phyloP scores from a whole-genome alignment of 305 asterid genomes.

The Fraxinus sp. region DNA sequence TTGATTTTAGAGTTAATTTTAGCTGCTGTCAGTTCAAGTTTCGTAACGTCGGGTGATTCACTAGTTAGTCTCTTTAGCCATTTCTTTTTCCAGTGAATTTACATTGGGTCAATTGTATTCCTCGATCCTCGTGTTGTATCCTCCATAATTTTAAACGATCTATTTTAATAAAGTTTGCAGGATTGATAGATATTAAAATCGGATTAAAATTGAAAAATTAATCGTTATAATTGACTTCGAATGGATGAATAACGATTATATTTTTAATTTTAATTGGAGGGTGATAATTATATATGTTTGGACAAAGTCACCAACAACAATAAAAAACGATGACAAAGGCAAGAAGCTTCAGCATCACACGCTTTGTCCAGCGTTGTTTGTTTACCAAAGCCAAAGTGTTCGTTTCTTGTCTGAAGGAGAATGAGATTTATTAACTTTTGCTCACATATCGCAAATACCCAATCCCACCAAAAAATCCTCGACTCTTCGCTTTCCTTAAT shows the following conservation, averaged over 20 bases:
- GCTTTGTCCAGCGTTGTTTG: conserved; percentile 4
- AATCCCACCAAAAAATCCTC: background rate
- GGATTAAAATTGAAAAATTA: too few species aligned
- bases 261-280: too few species aligned
- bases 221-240: too few species aligned
- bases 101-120: background rate
- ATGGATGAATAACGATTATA: too few species aligned
- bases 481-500: background rate
- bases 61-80: background rate
- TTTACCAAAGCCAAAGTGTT: conserved; percentile 4
- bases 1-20: background rate
- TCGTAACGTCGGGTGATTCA: background rate
- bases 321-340: background rate
- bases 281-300: background rate
- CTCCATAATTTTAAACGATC: too few species aligned
- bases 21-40: background rate
- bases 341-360: conserved; percentile 5
- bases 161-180: too few species aligned
- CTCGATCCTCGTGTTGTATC: background rate
- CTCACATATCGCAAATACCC: background rate
- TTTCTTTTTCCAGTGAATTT: too few species aligned
- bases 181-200: too few species aligned
- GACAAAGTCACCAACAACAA: background rate
- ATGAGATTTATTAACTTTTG: background rate
- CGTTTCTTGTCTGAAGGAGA: background rate